Evolutionary conservation across 768 basidiomycete species (phyloP).

Genomic region (Udeniomyces megalosporus): DNA sequence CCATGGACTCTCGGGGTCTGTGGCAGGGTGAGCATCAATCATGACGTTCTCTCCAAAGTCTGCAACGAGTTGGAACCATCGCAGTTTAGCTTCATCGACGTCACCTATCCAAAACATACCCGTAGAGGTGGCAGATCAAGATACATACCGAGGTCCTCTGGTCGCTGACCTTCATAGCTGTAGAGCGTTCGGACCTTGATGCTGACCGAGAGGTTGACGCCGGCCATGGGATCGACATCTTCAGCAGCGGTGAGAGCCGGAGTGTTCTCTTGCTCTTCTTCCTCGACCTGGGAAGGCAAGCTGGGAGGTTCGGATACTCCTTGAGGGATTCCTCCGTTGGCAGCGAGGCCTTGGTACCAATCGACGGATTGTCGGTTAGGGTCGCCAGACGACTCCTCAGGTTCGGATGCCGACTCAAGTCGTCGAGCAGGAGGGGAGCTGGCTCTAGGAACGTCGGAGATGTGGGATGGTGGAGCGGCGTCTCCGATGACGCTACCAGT

Average conservation of each 20-base stretch:
- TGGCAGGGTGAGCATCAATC: constrained; percentile 68
- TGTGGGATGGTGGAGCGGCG: constrained; percentile 50
- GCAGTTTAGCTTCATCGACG: not conserved
- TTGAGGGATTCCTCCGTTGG: constrained; percentile 34
- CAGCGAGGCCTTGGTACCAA: constrained; percentile 79
- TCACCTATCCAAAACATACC: too few species aligned
- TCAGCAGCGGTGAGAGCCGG: constrained; percentile 11
- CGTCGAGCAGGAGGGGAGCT: constrained; percentile 25
- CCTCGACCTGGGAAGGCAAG: constrained; percentile 24
- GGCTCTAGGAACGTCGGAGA: constrained; percentile 35
- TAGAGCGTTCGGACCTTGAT: constrained; percentile 64
- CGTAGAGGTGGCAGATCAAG: not conserved
- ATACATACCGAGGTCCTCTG: constrained; percentile 68
- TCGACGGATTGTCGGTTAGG: constrained; percentile 71
- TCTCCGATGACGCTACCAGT: constrained; percentile 64
- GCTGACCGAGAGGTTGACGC: constrained; percentile 42
- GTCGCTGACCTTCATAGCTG: constrained; percentile 66
- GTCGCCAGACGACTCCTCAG: constrained; percentile 24
- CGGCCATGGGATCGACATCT: constrained; percentile 42
- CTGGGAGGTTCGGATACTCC: constrained; percentile 10
- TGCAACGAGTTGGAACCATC: constrained; percentile 31
- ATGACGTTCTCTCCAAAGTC: constrained; percentile 67
- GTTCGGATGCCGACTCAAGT: constrained; percentile 1
- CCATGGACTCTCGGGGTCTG: constrained; percentile 66
- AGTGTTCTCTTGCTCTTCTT: constrained; percentile 39